phyloP scores from a whole-genome alignment of 352 stramenopile species.

The Ophiocytium majus region DNA sequence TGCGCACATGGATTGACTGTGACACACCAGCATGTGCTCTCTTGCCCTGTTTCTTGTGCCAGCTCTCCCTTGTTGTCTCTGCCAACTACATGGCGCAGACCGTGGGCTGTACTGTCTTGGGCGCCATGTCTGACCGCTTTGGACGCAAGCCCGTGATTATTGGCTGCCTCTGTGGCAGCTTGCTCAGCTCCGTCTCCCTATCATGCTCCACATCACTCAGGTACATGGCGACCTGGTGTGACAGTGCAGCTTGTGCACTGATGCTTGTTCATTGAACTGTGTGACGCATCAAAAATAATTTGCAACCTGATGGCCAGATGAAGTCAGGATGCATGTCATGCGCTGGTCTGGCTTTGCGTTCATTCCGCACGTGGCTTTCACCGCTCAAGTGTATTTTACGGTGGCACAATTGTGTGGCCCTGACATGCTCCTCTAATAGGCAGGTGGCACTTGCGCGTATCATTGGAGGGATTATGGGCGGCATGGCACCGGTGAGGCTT shows the following conservation, averaged over 20 bases:
- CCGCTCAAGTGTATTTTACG: too few species aligned
- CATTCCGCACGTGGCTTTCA: too few species aligned
- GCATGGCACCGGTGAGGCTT: constrained; percentile 32
- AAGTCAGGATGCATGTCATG: too few species aligned
- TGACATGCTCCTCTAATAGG: not conserved
- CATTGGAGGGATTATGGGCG: constrained; percentile 43
- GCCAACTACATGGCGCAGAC: constrained; percentile 25
- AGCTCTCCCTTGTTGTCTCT: constrained; percentile 14
- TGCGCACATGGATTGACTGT: too few species aligned
- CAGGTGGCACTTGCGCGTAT: constrained; percentile 49
- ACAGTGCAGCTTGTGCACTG: not conserved
- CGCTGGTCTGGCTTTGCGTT: too few species aligned
- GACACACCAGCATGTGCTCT: too few species aligned
- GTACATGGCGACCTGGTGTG: constrained; percentile 3
- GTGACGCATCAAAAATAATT: too few species aligned
- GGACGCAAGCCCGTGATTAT: constrained; percentile 56
- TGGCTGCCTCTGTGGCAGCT: constrained; percentile 50
- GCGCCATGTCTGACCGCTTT: constrained; percentile 55
- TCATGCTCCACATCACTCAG: constrained; percentile 50
- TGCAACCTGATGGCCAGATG: too few species aligned
- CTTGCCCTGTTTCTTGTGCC: not conserved
- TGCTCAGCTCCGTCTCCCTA: constrained; percentile 56
- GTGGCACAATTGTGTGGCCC: too few species aligned
- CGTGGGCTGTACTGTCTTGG: constrained; percentile 54
- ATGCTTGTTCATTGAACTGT: too few species aligned